Base-by-base conservation (phyloP, 495 filamentous ascomycete species). In the Articulospora tetracladia region DNA sequence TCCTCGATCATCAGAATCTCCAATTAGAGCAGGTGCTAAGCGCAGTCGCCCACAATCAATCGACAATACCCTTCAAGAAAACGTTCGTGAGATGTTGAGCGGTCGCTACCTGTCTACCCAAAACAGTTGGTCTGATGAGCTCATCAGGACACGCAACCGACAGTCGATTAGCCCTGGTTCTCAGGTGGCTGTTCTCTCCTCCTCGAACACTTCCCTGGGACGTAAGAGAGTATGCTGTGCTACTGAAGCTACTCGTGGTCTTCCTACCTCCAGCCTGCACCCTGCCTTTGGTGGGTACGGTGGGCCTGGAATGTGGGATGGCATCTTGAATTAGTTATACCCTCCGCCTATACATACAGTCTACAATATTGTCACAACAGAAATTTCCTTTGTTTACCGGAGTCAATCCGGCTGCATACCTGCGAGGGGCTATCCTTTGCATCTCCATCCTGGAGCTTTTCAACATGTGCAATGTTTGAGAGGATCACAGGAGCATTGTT, bases 31-130 rank as follows among this genome's bases (percentile, higher is more conserved):
- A 19, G 72, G 79, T 25, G 62, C 72, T 36, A 95, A 95, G 72
- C 87, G 91, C 53, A 84, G 83, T 64, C 81, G 90, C 36, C 81
- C 89, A 3, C 72, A 79, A 23, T 91, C 88, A 19, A 82, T 87
- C 55, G 89, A 92, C 60, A 69, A 78, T 25, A 70, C 76, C 23
- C 76, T 93, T 17, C 90, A 94, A 70, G 83, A 86, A 51, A 85
- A 90, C 60, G 88, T 94, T 44, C 88, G 89, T 58, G 79, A 86
- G 51, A 73, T 85, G 66, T 73, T 87, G 57, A 62, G 61, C 23
- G 60, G 59, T 22, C 69, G 69, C 3, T 74, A 69, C 28, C 49
- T 59, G 41, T 55, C 65, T 10, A 59, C 65, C 32, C 66, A 71
- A 12, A 39, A 58, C 19, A 66, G 67, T 19, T 79, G 77, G 72